A percentile compares a stretch with the other conserved stretches of the same genome.
Conservation (phyloP, 2,329 filamentous ascomycete species). For the Ophiocordyceps australis region DNA sequence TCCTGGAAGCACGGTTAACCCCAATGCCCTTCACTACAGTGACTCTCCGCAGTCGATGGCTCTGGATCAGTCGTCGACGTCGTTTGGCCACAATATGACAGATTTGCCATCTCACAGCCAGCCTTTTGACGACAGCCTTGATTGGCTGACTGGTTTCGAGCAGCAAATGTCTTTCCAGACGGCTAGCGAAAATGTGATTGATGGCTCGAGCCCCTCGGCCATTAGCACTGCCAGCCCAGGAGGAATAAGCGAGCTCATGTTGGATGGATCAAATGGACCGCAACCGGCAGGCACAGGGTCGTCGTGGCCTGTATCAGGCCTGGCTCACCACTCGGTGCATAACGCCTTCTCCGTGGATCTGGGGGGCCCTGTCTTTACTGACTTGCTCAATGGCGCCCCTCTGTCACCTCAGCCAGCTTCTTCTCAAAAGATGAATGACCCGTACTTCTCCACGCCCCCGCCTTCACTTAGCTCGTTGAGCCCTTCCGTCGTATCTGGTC, state of each 20-base stretch:
- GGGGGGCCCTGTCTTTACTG: conserved; percentile 55
- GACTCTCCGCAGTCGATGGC: conserved; percentile 54
- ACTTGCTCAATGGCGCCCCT: conserved; percentile 53
- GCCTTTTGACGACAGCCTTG: conserved; percentile 59
- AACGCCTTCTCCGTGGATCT: conserved; percentile 62
- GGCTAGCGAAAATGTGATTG: conserved; percentile 67
- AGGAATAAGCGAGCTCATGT: conserved; percentile 78
- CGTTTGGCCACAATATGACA: conserved; percentile 36
- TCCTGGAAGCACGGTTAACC: conserved; percentile 47
- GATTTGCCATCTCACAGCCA: conserved; percentile 39
- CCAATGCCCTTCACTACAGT: conserved; percentile 65
- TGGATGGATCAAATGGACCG: conserved; percentile 59
- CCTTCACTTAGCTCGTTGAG: conserved; percentile 57
- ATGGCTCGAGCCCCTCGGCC: conserved; percentile 86
- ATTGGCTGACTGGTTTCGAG: conserved; percentile 70
- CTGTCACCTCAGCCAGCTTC: conserved; percentile 59
- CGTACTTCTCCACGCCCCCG: conserved; percentile 64
- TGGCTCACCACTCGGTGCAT: conserved; percentile 48
- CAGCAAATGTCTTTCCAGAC: conserved; percentile 52
- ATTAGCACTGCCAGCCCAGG: conserved; percentile 91
- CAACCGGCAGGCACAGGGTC: conserved; percentile 30
- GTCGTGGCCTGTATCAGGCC: conserved; percentile 51
- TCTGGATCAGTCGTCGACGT: conserved; percentile 42
- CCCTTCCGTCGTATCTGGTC: conserved; percentile 50
- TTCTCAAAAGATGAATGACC: conserved; percentile 50